phyloP scores from a whole-genome alignment of 148 eudicot species.

The Suaeda aralocaspica region DNA sequence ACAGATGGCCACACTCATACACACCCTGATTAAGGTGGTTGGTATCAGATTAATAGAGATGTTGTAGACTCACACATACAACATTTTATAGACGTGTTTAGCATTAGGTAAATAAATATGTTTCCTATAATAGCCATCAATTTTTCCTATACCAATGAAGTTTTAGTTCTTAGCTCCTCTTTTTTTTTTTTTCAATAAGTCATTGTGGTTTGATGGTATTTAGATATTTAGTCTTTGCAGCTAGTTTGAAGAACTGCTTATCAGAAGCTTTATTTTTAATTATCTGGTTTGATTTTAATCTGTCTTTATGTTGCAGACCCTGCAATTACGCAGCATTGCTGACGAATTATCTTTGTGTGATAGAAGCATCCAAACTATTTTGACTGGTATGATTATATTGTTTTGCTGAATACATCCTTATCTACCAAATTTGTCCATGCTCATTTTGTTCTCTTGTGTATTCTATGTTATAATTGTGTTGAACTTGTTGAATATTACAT shows the following conservation, averaged over 20 bases:
- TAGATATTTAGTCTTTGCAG: neutral
- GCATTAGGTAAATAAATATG: neutral
- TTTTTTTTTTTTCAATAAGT: neutral
- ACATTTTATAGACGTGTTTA: no score
- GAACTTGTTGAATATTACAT: neutral
- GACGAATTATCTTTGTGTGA: conserved; percentile 52
- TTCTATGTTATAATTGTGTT: neutral
- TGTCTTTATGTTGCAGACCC: conserved; percentile 35
- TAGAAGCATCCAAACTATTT: conserved; percentile 39
- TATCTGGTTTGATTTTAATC: no score
- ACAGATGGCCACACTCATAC: neutral
- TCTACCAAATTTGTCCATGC: neutral
- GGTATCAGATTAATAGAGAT: neutral
- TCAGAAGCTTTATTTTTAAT: neutral
- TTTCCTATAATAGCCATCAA: neutral
- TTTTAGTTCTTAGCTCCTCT: neutral
- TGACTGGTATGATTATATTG: conserved; percentile 38
- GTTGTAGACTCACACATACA: no score
- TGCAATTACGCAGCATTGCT: conserved; percentile 33
- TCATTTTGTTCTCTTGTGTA: neutral
- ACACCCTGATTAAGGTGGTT: neutral
- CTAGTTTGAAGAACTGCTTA: neutral
- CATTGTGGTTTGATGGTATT: neutral
- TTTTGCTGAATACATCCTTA: neutral
- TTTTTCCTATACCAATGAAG: neutral